A percentile compares a stretch with the other conserved stretches of the same genome.
phyloP scores from a whole-genome alignment of 1,139 yeast species.

The Debaryomyces sp. region DNA sequence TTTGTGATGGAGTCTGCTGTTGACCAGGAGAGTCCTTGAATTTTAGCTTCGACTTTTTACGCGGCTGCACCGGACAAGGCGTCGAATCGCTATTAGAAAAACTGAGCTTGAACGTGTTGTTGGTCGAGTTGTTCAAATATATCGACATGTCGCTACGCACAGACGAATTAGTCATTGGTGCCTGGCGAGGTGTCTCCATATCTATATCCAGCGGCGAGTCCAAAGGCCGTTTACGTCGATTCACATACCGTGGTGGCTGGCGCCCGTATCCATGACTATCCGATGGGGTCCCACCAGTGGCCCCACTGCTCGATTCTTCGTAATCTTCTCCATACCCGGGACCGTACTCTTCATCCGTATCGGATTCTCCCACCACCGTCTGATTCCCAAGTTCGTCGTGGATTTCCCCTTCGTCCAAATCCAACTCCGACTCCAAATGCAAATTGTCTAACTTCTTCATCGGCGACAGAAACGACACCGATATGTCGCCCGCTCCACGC shows the following conservation, averaged over 20 bases:
- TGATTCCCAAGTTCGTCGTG: slow-evolving; percentile 11
- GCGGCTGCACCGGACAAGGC: slow-evolving; percentile 37
- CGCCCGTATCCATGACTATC: slow-evolving; percentile 15
- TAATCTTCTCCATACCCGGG: not conserved
- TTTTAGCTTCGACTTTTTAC: slow-evolving; percentile 31
- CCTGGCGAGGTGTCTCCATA: slow-evolving; percentile 22
- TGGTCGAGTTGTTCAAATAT: slow-evolving; percentile 8
- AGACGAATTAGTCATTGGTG: not conserved
- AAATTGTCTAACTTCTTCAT: slow-evolving; percentile 34
- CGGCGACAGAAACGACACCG: slow-evolving; percentile 41
- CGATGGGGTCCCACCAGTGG: slow-evolving; percentile 8
- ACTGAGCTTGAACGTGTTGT: slow-evolving; percentile 23
- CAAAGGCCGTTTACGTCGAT: slow-evolving; percentile 12
- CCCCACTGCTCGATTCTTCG: slow-evolving; percentile 10
- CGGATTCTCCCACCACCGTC: slow-evolving; percentile 2
- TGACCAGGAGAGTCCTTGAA: slow-evolving; percentile 17
- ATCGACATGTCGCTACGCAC: slow-evolving; percentile 8
- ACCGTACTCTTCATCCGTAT: slow-evolving; percentile 8
- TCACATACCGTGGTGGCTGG: slow-evolving; percentile 14
- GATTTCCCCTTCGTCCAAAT: not conserved
- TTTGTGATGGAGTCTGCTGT: slow-evolving; percentile 12
- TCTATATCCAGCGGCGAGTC: slow-evolving; percentile 22
- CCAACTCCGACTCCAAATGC: slow-evolving; percentile 21
- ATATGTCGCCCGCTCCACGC: slow-evolving; percentile 14
- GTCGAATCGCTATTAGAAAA: slow-evolving; percentile 35